Conservation (phyloP, 805 yeast species). For the Candida patagonica region DNA sequence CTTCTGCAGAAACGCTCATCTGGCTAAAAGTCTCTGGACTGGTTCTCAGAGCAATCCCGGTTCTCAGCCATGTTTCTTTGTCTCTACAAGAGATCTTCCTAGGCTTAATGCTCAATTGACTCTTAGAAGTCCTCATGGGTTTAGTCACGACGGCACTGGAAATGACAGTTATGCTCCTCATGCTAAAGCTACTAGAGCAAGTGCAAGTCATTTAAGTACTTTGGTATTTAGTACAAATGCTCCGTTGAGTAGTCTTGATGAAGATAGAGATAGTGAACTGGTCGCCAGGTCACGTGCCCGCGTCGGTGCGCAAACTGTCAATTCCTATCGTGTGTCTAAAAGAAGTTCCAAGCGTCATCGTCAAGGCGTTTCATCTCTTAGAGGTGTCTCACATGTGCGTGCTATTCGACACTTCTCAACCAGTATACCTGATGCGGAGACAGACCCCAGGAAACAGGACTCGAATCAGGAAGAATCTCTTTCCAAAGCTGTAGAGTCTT, state of each 20-base stretch:
- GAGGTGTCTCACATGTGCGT: too few relatives aligned
- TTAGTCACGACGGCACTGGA: slow-evolving; percentile 7
- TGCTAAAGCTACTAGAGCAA: background rate
- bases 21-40: slow-evolving; percentile 32
- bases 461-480: too few relatives aligned
- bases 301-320: too few relatives aligned
- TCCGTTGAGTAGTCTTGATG: slow-evolving; percentile 18
- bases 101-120: slow-evolving; percentile 31
- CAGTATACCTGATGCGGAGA: too few relatives aligned
- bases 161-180: background rate
- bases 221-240: slow-evolving; percentile 3
- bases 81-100: slow-evolving; percentile 31
- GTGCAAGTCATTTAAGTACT: background rate
- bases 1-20: slow-evolving; percentile 29
- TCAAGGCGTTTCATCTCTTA: too few relatives aligned
- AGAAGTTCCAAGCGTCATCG: too few relatives aligned
- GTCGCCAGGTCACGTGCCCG: too few relatives aligned
- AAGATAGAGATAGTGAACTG: slow-evolving; percentile 14
- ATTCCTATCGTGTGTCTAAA: too few relatives aligned
- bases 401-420: too few relatives aligned
- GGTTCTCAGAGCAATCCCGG: slow-evolving; percentile 18
- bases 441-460: too few relatives aligned
- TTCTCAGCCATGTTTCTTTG: slow-evolving; percentile 31
- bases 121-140: slow-evolving; percentile 9
- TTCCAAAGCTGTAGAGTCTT: too few relatives aligned